A percentile compares a stretch with the other conserved stretches of the same genome.
Conservation (phyloP, 2,329 filamentous ascomycete species). For the Fusarium aywerte region DNA sequence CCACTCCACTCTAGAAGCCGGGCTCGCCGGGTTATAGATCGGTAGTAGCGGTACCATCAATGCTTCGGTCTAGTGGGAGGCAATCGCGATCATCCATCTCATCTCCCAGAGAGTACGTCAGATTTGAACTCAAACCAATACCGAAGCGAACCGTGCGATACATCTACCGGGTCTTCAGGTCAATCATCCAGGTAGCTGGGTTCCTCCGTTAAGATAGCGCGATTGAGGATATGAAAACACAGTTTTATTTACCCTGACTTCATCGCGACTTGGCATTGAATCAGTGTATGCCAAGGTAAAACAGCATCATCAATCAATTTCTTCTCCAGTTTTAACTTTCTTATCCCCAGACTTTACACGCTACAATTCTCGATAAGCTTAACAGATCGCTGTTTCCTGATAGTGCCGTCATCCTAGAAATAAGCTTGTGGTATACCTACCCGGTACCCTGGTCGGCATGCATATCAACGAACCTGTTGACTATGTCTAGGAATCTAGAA, state of each 20-base stretch:
- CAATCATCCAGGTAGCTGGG: neutral
- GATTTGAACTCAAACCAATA: too few relatives aligned
- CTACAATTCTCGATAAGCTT: neutral
- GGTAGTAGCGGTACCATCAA: neutral
- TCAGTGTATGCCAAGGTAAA: neutral
- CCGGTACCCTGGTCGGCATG: too few relatives aligned
- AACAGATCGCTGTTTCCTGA: neutral
- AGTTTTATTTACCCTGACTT: neutral
- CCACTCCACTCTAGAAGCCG: neutral
- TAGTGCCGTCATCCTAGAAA: rapidly evolving
- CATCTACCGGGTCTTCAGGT: neutral
- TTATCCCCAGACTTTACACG: neutral
- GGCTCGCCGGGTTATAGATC: neutral
- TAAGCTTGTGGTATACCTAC: too few relatives aligned
- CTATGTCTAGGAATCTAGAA: too few relatives aligned
- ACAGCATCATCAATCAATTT: neutral
- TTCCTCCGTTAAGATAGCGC: neutral
- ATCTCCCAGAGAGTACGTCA: neutral
- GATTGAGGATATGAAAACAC: neutral
- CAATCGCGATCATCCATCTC: neutral
- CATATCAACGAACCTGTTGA: too few relatives aligned
- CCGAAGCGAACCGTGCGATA: too few relatives aligned
- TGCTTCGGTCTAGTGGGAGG: neutral
- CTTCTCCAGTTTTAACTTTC: neutral
- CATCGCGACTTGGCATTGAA: neutral